A percentile compares a stretch with the other conserved stretches of the same genome.
phyloP scores from a whole-genome alignment of 2,329 filamentous ascomycete genomes.

The Pseudogymnoascus sp. region DNA sequence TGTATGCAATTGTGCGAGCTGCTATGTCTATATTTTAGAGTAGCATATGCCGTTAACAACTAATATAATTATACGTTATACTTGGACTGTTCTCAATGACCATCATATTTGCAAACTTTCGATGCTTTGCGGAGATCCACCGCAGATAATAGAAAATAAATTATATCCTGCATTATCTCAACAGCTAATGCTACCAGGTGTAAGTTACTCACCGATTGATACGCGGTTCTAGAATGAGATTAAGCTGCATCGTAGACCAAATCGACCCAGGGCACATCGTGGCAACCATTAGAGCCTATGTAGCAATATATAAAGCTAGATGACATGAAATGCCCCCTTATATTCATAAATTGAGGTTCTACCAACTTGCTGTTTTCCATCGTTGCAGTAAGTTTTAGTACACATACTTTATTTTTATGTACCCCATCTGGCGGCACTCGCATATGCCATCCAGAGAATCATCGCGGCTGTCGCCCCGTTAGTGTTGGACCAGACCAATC shows the following conservation, averaged over 20 bases:
- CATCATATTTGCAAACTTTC: neutral
- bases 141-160: neutral
- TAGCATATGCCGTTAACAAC: neutral
- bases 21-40: neutral
- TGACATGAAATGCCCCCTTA: too few relatives aligned
- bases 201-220: neutral
- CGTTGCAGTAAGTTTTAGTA: too few relatives aligned
- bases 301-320: too few relatives aligned
- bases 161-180: neutral
- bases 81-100: neutral
- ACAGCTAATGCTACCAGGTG: neutral
- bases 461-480: too few relatives aligned
- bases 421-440: too few relatives aligned
- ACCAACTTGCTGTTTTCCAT: too few relatives aligned
- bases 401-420: too few relatives aligned
- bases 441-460: too few relatives aligned
- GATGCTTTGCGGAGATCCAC: neutral
- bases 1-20: neutral
- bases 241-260: neutral
- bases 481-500: too few relatives aligned
- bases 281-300: neutral
- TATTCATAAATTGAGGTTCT: too few relatives aligned
- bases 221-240: too few relatives aligned
- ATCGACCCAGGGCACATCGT: neutral
- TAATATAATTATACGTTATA: neutral